Evolutionary conservation across 2,329 filamentous ascomycete species (phyloP).

Genomic region (Didymella lethalis): DNA sequence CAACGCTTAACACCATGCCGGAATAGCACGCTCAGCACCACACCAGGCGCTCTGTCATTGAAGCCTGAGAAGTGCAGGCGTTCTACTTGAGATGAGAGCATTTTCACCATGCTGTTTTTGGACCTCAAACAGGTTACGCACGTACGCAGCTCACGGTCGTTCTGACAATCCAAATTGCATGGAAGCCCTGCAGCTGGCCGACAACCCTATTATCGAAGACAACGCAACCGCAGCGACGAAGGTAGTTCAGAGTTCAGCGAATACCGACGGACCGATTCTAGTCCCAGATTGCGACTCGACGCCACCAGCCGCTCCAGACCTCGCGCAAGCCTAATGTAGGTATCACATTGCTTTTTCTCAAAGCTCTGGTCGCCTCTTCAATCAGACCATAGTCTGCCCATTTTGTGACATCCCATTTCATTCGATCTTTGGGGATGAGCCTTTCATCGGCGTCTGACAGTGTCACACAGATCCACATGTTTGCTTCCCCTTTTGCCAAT

Average conservation of each 20-base stretch:
- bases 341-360: conserved; percentile 16
- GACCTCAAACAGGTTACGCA: not conserved
- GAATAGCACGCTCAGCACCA: conserved; percentile 2
- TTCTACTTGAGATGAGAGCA: not conserved
- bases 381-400: conserved; percentile 15
- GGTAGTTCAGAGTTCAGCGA: not conserved
- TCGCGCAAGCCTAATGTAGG: not conserved
- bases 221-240: not conserved
- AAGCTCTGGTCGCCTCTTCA: conserved; percentile 4
- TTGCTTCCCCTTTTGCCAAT: not conserved
- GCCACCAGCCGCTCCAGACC: conserved; percentile 10
- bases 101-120: too few relatives aligned
- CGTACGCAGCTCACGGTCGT: not conserved
- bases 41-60: not conserved
- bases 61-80: not conserved
- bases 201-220: not conserved
- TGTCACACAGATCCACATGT: not conserved
- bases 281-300: conserved; percentile 1
- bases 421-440: not conserved
- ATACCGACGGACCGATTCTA: not conserved
- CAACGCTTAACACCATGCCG: not conserved
- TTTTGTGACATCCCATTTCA: not conserved
- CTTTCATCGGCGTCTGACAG: not conserved
- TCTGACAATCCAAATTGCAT: not conserved
- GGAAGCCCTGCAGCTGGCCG: too few relatives aligned